These are phyloP conservation scores for Murraya koenigii DNA, from an alignment of 345 rosid species.

Conservation along the genomic window DNA sequence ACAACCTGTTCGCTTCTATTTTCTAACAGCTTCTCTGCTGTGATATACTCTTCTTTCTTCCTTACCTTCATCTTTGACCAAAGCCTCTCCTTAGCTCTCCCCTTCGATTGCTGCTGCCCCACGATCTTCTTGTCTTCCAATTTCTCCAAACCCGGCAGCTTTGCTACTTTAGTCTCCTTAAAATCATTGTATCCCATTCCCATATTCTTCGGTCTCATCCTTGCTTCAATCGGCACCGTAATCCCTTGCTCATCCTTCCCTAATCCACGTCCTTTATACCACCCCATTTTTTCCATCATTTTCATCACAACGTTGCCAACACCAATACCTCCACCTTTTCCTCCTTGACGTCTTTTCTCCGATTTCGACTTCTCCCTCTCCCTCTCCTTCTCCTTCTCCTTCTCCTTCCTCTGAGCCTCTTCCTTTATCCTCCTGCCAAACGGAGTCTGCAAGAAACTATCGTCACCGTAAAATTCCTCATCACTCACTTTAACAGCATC, in stretches of 20 bases:
- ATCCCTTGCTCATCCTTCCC: slow-evolving; percentile 91
- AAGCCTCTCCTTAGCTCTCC: slow-evolving; percentile 45
- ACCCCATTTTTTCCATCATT: slow-evolving; percentile 91
- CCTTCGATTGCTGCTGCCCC: slow-evolving; percentile 28
- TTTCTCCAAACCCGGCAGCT: slow-evolving; percentile 40
- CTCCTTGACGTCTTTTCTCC: slow-evolving; percentile 59
- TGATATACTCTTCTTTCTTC: slow-evolving; percentile 47
- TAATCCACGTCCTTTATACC: slow-evolving; percentile 84
- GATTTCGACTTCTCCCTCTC: slow-evolving; percentile 47
- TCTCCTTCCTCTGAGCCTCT: slow-evolving; percentile 54
- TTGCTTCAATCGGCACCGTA: slow-evolving; percentile 76
- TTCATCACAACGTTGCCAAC: slow-evolving; percentile 60
- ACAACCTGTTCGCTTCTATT: slow-evolving; percentile 78
- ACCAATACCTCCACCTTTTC: slow-evolving; percentile 43
- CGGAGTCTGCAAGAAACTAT: slow-evolving; percentile 51
- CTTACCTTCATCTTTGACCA: slow-evolving; percentile 63
- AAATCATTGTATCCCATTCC: slow-evolving; percentile 91
- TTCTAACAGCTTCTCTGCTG: slow-evolving; percentile 73
- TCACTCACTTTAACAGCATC: slow-evolving; percentile 13
- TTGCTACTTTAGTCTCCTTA: slow-evolving; percentile 50
- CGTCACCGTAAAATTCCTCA: slow-evolving; percentile 30
- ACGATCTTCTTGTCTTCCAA: slow-evolving; percentile 56
- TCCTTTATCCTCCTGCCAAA: slow-evolving; percentile 77
- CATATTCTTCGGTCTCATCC: slow-evolving; percentile 87
- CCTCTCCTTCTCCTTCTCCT: slow-evolving; percentile 18